Conservation (phyloP, 768 basidiomycete species). For the Agrocybe pediades region DNA sequence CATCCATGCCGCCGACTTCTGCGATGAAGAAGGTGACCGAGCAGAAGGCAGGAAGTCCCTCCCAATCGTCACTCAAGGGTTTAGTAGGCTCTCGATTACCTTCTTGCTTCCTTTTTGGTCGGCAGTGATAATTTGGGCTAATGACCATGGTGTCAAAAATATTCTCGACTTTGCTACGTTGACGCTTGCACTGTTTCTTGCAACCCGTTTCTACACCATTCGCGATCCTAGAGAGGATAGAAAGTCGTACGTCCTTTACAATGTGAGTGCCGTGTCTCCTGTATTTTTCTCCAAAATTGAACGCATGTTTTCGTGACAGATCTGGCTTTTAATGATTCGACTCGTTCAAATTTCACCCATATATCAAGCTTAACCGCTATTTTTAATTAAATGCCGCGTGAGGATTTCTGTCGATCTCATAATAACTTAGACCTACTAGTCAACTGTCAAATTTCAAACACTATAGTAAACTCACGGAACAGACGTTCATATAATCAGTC, state of each 20-base stretch:
- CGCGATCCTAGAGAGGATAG: background rate
- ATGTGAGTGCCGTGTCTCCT: background rate
- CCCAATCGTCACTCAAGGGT: background rate
- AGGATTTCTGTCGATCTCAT: too few relatives aligned
- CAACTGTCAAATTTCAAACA: too few relatives aligned
- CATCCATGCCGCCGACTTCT: conserved; percentile 8
- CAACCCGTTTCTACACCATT: conserved; percentile 1
- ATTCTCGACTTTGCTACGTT: background rate
- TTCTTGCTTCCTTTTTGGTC: background rate
- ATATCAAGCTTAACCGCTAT: too few relatives aligned
- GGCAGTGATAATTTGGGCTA: background rate
- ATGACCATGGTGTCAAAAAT: background rate
- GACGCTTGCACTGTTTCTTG: background rate
- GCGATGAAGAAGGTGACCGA: conserved; percentile 3
- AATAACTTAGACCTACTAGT: too few relatives aligned
- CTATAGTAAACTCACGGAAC: too few relatives aligned
- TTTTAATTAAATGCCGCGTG: too few relatives aligned
- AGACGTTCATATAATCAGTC: too few relatives aligned
- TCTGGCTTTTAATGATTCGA: background rate
- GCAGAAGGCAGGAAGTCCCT: conserved; percentile 1
- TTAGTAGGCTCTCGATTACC: conserved; percentile 1
- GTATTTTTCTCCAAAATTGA: too few relatives aligned
- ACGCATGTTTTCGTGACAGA: background rate
- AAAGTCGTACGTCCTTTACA: background rate
- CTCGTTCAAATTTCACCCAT: background rate